Evolutionary conservation across 179 eudicot species (phyloP), one percentile per base, ranked within the genome.

Genomic region (Gypsophila paniculata): DNA sequence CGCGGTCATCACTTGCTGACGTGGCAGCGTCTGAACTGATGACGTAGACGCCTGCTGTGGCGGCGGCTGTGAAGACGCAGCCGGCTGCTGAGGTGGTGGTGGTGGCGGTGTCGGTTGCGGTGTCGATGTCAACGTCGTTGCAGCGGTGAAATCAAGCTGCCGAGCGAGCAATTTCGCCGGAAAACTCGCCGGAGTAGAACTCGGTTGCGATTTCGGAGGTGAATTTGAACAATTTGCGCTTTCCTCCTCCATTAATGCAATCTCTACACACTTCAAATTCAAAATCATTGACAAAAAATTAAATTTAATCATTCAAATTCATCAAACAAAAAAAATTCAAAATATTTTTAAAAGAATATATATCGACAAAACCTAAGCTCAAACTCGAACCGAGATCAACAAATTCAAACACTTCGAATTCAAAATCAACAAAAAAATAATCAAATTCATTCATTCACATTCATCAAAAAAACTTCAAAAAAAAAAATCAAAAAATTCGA

Each of bases 121-220:
- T 48, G 29, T 57, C 36, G 65, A 52, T 68, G 80, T 61, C 61
- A 51, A 59, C 55, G 44, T 73, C 79, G 14, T 79, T 67, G 23
- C 19, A 42, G 81, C 83, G 12, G 82, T 87, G 64, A 88, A 91
- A 82, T 91, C 92, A 26, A 91, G 91, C 89, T 91, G 97, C 77
- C 95, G 81, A 12, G 90, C 95, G 22, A 87, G 88, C 83, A 85
- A 87, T 82, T 83, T 88, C 65, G 82, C 85, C 74, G 90, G 90
- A 11, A 85, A 59, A 75, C 85, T 90, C 68, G 76, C 65, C 61
- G 73, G 68, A 68, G 75, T 26, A 2, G 72, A 22, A 36, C 21
- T 2, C 21, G 58, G 23, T 19, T 18, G 2, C 25, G 61, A 22
- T 57, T 57, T 22, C 26, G 4, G 13, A 57, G 61, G 25, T 12